These are phyloP conservation scores for Teratosphaeriaceae sp. DNA, from an alignment of 2,329 filamentous ascomycete species.

Conservation along the genomic window DNA sequence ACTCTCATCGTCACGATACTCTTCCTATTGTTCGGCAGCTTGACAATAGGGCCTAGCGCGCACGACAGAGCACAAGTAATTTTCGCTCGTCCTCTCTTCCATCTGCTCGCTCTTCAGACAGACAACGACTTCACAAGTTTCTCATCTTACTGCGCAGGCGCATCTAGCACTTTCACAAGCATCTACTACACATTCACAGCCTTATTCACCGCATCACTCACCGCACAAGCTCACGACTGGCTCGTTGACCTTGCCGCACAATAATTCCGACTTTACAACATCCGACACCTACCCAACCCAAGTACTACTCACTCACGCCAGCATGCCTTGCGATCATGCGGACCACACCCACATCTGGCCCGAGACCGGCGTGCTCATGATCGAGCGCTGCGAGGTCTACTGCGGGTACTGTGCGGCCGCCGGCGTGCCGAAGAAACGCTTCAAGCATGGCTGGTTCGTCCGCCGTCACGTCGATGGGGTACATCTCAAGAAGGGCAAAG, in stretches of 20 bases:
- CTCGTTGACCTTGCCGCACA: not conserved
- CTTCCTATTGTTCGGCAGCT: not conserved
- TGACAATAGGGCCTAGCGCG: constrained; percentile 2
- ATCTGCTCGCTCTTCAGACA: not conserved
- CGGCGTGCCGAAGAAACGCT: not conserved
- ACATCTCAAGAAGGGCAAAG: not conserved
- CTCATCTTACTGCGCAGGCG: not conserved
- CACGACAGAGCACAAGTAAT: not conserved
- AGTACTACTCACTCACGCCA: not conserved
- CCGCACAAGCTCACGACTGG: not conserved
- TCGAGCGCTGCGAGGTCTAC: constrained; percentile 7
- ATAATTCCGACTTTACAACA: not conserved
- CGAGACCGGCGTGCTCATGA: constrained; percentile 1
- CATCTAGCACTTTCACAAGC: no score
- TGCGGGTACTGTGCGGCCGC: constrained; percentile 4
- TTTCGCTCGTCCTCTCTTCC: not conserved
- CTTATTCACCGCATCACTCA: not conserved
- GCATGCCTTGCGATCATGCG: not conserved
- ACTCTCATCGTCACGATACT: not conserved
- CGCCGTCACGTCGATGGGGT: constrained; percentile 4
- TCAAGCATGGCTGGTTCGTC: constrained; percentile 6
- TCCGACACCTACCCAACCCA: not conserved
- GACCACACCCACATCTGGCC: constrained; percentile 5
- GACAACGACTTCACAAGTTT: not conserved
- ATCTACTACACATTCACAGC: not conserved